These are phyloP conservation scores for Aspergillus candidus DNA, from an alignment of 2,329 filamentous ascomycete species.

Conservation along the genomic window DNA sequence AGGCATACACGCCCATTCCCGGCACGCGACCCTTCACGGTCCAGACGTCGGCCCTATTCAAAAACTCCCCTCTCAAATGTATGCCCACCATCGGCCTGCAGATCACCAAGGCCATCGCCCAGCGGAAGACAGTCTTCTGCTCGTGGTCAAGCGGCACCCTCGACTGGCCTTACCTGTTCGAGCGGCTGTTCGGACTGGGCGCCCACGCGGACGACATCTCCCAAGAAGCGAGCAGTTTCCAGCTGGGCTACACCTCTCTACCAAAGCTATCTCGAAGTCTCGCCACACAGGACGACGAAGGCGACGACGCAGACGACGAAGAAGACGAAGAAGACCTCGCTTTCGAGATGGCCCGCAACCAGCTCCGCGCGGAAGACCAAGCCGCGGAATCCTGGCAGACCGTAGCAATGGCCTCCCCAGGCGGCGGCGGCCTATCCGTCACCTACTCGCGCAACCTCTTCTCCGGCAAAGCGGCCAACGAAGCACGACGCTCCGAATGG, in stretches of 20 bases:
- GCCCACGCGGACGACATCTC: slow-evolving; percentile 16
- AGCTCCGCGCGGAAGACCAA: slow-evolving; percentile 16
- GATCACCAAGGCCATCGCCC: slow-evolving; percentile 26
- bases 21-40: slow-evolving; percentile 31
- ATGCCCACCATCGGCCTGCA: slow-evolving; percentile 30
- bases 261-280: slow-evolving; percentile 12
- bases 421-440: slow-evolving; percentile 23
- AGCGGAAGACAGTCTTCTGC: slow-evolving; percentile 25
- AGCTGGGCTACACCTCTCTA: slow-evolving; percentile 28
- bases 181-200: slow-evolving; percentile 20
- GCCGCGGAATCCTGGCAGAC: slow-evolving; percentile 32
- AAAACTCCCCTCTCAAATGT: slow-evolving; percentile 20
- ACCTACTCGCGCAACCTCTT: slow-evolving; percentile 36
- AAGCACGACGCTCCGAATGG: slow-evolving; percentile 35
- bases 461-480: slow-evolving; percentile 26
- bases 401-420: slow-evolving; percentile 24
- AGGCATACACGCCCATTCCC: slow-evolving; percentile 25
- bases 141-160: slow-evolving; percentile 36
- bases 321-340: slow-evolving; percentile 12
- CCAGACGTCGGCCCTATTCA: slow-evolving; percentile 23
- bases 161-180: slow-evolving; percentile 27
- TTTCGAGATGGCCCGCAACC: slow-evolving; percentile 6
- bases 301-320: slow-evolving; percentile 18
- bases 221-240: slow-evolving; percentile 25
- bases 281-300: slow-evolving; percentile 16